Evolutionary conservation across 345 rosid genomes (phyloP).

Genomic region (Capsella bursapastoris): DNA sequence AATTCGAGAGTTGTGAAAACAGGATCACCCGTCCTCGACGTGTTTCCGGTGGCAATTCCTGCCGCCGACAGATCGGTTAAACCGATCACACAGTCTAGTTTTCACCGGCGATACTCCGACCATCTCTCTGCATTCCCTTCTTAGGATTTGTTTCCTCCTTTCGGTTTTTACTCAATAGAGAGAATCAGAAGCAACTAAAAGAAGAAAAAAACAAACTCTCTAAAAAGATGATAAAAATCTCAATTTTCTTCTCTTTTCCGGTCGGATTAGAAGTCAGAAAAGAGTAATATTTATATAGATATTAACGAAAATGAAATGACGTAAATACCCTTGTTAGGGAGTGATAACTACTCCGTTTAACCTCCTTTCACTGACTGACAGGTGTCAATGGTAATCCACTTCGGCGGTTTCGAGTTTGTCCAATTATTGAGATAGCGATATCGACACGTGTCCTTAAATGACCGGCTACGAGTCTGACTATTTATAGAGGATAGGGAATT

Average conservation of each 20-base stretch:
- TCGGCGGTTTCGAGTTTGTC: conserved; percentile 30
- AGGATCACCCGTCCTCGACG: conserved; percentile 95
- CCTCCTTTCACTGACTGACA: conserved; percentile 34
- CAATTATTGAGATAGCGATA: background rate
- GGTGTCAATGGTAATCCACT: background rate
- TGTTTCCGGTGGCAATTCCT: conserved; percentile 91
- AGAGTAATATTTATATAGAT: conserved; percentile 41
- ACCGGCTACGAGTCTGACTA: background rate
- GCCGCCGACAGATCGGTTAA: conserved; percentile 68
- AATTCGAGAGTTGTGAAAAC: background rate
- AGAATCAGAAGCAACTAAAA: background rate
- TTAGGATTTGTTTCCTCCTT: conserved; percentile 1
- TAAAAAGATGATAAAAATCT: background rate
- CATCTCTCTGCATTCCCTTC: conserved; percentile 89
- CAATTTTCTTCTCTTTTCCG: background rate
- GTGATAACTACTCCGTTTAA: conserved; percentile 28
- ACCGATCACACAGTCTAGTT: conserved; percentile 58
- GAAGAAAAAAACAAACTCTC: background rate
- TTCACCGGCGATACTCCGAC: conserved; percentile 50
- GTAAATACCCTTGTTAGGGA: conserved; percentile 2
- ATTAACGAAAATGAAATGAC: background rate
- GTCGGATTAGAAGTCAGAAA: background rate
- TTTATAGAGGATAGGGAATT: background rate
- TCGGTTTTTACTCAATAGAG: background rate
- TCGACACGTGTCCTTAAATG: conserved; percentile 30